Base-by-base conservation (phyloP, 495 filamentous ascomycete species). In the Paragyromitra xinjiangensis region DNA sequence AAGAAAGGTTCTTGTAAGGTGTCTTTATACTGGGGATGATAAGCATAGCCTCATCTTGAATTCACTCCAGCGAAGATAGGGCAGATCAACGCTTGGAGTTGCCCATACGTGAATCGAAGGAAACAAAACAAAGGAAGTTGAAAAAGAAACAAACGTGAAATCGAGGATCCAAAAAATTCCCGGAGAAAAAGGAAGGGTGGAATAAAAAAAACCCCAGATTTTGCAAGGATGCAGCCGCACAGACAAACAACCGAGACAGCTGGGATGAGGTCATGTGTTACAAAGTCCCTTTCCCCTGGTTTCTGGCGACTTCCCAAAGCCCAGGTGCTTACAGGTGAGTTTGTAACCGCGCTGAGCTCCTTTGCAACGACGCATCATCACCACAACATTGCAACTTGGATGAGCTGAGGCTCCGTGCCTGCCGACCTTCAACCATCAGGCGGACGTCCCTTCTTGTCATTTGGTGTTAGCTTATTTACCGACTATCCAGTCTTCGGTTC, bases 191-290 rank as follows among this genome's bases (percentile, higher is more conserved):
- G 66, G 58, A 64, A 75, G 39, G 48, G 56, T n/a, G 68, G 72
- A 77, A 77, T 48, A 72, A 71, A 69, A 76, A 76, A 69, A 77
- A 77, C 74, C 74, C 74, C 74, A 77, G 74, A 77, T 77, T 73
- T 45, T 73, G 61, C 74, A 77, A 50, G 74, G 74, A 34, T 77
- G 51, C n/a, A 58, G n/a, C 69, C 50, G 74, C 74, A 77, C 44
- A 34, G 73, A 45, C 66, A 75, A 64, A 63, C 73, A 76, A 76
- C 56, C 73, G 73, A 75, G 73, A 77, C 74, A 73, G 50, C 50
- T 77, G 69, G 68, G 61, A 77, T 77, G 74, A 77, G 69, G 74
- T 77, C 74, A 77, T 77, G 74, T 77, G 74, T 66, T 44, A 77
- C 74, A 76, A 63, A 64, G 61, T 37, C 40, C 59, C 67, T 56